These are phyloP conservation scores for Penicillium sp. DNA, from an alignment of 2,329 filamentous ascomycete species.

Conservation along the genomic window DNA sequence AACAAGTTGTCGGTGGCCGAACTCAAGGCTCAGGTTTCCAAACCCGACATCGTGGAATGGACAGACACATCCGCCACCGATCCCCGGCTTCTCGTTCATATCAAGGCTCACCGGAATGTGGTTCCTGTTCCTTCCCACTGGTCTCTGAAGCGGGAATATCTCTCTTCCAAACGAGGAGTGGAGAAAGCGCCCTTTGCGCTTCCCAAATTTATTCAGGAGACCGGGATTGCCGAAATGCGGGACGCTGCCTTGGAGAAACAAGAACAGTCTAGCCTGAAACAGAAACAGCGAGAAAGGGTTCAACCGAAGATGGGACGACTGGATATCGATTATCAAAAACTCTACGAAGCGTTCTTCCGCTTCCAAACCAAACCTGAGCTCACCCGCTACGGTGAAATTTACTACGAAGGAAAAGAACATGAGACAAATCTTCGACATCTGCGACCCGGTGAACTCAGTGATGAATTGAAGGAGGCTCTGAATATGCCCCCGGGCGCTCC, in stretches of 20 bases:
- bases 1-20: conserved; percentile 93
- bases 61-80: conserved; percentile 89
- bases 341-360: conserved; percentile 97
- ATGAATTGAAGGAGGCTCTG: conserved; percentile 83
- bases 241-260: conserved; percentile 95
- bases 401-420: conserved; percentile 97
- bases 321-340: conserved; percentile 96
- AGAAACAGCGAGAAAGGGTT: conserved; percentile 91
- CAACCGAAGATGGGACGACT: conserved; percentile 94
- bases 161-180: conserved; percentile 93
- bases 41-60: conserved; percentile 95
- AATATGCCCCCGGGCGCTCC: conserved; percentile 90
- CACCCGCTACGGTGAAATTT: conserved; percentile 95
- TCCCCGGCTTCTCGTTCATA: conserved; percentile 80
- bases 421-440: conserved; percentile 91
- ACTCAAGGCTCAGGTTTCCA: conserved; percentile 82
- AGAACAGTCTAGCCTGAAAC: conserved; percentile 82
- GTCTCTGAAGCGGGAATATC: conserved; percentile 92
- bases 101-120: conserved; percentile 92
- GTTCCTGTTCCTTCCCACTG: conserved; percentile 92
- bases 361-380: conserved; percentile 94
- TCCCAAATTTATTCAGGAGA: conserved; percentile 95
- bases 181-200: conserved; percentile 91
- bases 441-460: conserved; percentile 80
- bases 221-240: conserved; percentile 95